Evolutionary conservation across 495 filamentous ascomycete species (phyloP).

Genomic region (Penicillium riverlandense): DNA sequence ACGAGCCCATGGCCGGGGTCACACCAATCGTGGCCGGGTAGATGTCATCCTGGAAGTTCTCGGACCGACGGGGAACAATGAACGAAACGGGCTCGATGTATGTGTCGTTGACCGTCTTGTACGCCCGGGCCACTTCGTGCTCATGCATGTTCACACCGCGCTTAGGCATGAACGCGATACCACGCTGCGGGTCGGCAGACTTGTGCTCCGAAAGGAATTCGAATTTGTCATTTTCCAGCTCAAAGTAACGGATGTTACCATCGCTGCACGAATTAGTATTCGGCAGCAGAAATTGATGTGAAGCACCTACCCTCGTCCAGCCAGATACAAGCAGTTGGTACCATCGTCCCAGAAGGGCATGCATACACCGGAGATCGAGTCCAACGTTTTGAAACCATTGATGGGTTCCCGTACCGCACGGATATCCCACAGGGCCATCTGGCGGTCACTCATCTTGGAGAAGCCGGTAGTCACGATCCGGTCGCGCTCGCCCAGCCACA

Average conservation of each 20-base stretch:
- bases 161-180: constrained; percentile 90
- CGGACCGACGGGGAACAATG: constrained; percentile 89
- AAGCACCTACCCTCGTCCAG: constrained; percentile 80
- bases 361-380: constrained; percentile 93
- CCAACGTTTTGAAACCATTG: constrained; percentile 78
- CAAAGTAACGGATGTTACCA: constrained; percentile 97
- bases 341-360: constrained; percentile 99
- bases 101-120: constrained; percentile 89
- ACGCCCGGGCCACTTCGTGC: constrained; percentile 91
- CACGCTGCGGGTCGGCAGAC: constrained; percentile 87
- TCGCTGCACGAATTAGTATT: constrained; percentile 49
- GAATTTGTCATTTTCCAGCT: constrained; percentile 96
- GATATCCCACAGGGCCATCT: constrained; percentile 92
- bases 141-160: constrained; percentile 93
- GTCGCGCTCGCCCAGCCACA: constrained; percentile 96
- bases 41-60: constrained; percentile 96
- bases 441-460: constrained; percentile 95
- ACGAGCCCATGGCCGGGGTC: constrained; percentile 69
- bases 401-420: constrained; percentile 72
- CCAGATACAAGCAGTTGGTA: constrained; percentile 85
- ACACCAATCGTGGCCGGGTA: constrained; percentile 75
- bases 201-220: constrained; percentile 95
- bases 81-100: constrained; percentile 98
- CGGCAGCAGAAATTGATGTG: constrained; percentile 3
- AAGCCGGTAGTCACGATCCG: constrained; percentile 94